These are phyloP conservation scores for Protomyces lactucae-debilis DNA, from an alignment of 1,139 yeast species.

Conservation along the genomic window DNA sequence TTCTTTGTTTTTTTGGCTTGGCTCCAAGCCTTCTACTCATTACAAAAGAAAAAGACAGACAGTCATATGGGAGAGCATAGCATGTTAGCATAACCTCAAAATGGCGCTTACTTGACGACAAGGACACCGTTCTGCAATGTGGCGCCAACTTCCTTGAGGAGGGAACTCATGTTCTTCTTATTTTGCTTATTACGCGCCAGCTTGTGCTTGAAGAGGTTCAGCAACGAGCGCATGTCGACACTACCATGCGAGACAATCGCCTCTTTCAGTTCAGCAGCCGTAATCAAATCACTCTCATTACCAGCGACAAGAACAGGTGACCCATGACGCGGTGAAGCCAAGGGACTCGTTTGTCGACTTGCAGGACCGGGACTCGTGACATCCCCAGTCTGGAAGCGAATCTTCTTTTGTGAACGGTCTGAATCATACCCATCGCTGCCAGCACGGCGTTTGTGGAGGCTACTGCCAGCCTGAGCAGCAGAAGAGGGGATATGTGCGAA, in stretches of 20 bases:
- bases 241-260: constrained; percentile 13
- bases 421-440: constrained; percentile 23
- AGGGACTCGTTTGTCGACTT: constrained; percentile 15
- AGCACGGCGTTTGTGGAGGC: constrained; percentile 18
- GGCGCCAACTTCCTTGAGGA: constrained; percentile 15
- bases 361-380: not conserved
- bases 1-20: not conserved
- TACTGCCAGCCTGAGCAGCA: not conserved
- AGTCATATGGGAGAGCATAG: too few relatives aligned
- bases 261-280: constrained; percentile 13
- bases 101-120: not conserved
- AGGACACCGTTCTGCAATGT: not conserved
- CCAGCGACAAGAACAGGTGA: not conserved
- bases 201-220: constrained; percentile 12
- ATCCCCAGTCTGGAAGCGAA: constrained; percentile 14
- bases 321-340: constrained; percentile 4
- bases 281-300: constrained; percentile 8
- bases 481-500: constrained; percentile 16
- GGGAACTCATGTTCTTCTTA: constrained; percentile 4
- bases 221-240: constrained; percentile 8
- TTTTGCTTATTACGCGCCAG: constrained; percentile 21
- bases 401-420: constrained; percentile 21
- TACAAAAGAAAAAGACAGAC: not conserved
- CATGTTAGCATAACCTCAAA: not conserved
- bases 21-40: not conserved